These are phyloP conservation scores for Hibiscus tridactylites DNA, from an alignment of 345 rosid genomes.

Conservation along the genomic window DNA sequence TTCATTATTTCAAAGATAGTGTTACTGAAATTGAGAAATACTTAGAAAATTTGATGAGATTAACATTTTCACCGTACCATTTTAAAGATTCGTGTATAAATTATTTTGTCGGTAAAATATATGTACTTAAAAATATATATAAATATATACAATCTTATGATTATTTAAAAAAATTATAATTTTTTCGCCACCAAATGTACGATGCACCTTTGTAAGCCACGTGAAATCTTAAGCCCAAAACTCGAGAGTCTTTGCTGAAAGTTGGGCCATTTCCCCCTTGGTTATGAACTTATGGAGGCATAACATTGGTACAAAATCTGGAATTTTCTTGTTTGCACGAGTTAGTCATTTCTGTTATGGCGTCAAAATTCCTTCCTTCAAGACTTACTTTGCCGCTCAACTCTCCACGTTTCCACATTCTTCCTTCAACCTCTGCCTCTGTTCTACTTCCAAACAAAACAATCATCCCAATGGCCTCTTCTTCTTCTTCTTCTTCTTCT, in stretches of 20 bases:
- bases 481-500: conserved; percentile 27
- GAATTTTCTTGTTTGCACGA: background rate
- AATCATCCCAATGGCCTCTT: conserved; percentile 11
- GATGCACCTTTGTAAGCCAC: background rate
- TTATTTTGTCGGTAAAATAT: too few relatives aligned
- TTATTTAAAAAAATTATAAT: too few relatives aligned
- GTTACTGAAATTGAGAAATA: too few relatives aligned
- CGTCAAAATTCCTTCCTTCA: conserved; percentile 4
- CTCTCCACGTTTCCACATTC: conserved; percentile 5
- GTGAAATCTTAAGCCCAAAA: background rate
- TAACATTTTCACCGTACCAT: too few relatives aligned
- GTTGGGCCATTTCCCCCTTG: background rate
- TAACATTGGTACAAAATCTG: background rate
- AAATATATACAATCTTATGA: too few relatives aligned
- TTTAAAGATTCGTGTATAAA: too few relatives aligned
- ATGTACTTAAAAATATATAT: too few relatives aligned
- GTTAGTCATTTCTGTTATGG: background rate
- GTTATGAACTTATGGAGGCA: too few relatives aligned
- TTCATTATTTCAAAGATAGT: too few relatives aligned
- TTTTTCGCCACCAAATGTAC: too few relatives aligned
- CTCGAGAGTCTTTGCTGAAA: background rate
- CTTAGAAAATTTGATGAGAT: too few relatives aligned
- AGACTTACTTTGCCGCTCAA: background rate
- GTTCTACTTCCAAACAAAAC: conserved; percentile 8
- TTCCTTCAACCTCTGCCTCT: conserved; percentile 16